These are phyloP conservation scores for Psilocybe mexicana DNA, from an alignment of 1,284 basidiomycete genomes.

Conservation along the genomic window DNA sequence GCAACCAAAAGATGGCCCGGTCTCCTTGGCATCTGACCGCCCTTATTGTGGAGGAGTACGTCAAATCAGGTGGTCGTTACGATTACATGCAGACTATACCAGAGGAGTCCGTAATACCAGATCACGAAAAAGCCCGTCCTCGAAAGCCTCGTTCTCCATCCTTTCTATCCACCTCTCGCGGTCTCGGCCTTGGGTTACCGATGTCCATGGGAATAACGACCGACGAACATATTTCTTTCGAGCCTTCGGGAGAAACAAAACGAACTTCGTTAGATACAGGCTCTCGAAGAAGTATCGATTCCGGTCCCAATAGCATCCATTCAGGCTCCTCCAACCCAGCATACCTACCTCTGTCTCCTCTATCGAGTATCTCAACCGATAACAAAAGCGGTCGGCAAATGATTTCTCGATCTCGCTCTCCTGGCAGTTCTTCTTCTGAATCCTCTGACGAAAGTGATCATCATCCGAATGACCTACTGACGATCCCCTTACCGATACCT, in stretches of 20 bases:
- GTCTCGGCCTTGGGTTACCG: slow-evolving; percentile 7
- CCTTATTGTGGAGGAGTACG: slow-evolving; percentile 63
- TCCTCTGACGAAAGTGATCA: slow-evolving; percentile 10
- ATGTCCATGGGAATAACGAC: slow-evolving; percentile 30
- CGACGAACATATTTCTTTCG: slow-evolving; percentile 52
- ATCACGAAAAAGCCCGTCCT: slow-evolving; percentile 28
- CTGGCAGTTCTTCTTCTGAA: slow-evolving; percentile 18
- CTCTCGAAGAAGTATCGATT: slow-evolving; percentile 47
- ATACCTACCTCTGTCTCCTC: slow-evolving; percentile 22
- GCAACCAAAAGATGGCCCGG: slow-evolving; percentile 32
- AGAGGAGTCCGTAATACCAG: slow-evolving; percentile 36
- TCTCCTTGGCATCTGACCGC: slow-evolving; percentile 67
- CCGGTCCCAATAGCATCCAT: slow-evolving; percentile 42
- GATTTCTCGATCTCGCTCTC: slow-evolving; percentile 7
- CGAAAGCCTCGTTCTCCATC: slow-evolving; percentile 37
- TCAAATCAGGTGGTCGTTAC: slow-evolving; percentile 38
- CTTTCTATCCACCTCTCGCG: slow-evolving; percentile 24
- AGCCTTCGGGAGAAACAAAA: slow-evolving; percentile 41
- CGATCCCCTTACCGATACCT: slow-evolving; percentile 10
- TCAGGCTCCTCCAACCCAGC: slow-evolving; percentile 35
- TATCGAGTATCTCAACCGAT: slow-evolving; percentile 15
- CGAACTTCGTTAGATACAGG: slow-evolving; percentile 44
- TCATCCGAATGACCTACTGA: not conserved
- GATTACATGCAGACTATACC: slow-evolving; percentile 47
- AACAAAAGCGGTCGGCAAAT: slow-evolving; percentile 9